Evolutionary conservation across 73 alveolate genomes (phyloP).

Genomic region (Strombidium stylifer): DNA sequence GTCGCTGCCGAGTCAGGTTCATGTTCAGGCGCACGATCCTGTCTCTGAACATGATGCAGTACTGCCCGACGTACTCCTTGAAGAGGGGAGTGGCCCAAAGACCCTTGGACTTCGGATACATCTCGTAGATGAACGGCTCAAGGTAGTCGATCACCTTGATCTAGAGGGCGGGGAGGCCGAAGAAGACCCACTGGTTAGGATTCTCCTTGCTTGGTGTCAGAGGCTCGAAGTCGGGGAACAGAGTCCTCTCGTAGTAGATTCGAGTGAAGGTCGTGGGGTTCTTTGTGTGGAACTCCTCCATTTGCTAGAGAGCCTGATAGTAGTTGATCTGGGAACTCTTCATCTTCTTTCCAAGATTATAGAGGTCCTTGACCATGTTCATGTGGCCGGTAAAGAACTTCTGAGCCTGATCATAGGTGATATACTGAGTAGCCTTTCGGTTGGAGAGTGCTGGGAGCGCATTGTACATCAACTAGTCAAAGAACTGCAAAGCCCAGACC

Average conservation of each 20-base stretch:
- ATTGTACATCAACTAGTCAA: slow-evolving; percentile 1
- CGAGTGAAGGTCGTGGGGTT: too few relatives aligned
- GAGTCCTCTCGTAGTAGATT: too few relatives aligned
- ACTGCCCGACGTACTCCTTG: slow-evolving; percentile 36
- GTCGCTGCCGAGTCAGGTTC: slow-evolving; percentile 48
- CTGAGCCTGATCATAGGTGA: too few relatives aligned
- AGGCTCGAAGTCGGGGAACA: too few relatives aligned
- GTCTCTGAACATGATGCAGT: slow-evolving; percentile 41
- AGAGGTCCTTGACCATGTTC: too few relatives aligned
- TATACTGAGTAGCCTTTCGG: too few relatives aligned
- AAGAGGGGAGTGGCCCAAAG: slow-evolving; percentile 37
- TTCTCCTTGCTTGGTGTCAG: background rate
- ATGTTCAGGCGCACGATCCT: slow-evolving; percentile 17
- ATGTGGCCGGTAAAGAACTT: too few relatives aligned
- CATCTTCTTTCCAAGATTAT: too few relatives aligned
- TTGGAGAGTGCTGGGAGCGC: slow-evolving; percentile 27
- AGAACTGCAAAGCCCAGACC: slow-evolving; percentile 22
- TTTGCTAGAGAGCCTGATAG: too few relatives aligned
- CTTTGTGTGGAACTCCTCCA: too few relatives aligned
- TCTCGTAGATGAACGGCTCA: background rate
- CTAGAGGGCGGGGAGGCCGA: background rate
- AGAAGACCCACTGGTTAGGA: background rate
- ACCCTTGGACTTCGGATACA: background rate
- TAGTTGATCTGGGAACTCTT: too few relatives aligned
- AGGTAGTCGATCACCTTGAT: background rate